These are phyloP conservation scores for Chalciporus chontae DNA, from an alignment of 768 basidiomycete species.

Conservation along the genomic window DNA sequence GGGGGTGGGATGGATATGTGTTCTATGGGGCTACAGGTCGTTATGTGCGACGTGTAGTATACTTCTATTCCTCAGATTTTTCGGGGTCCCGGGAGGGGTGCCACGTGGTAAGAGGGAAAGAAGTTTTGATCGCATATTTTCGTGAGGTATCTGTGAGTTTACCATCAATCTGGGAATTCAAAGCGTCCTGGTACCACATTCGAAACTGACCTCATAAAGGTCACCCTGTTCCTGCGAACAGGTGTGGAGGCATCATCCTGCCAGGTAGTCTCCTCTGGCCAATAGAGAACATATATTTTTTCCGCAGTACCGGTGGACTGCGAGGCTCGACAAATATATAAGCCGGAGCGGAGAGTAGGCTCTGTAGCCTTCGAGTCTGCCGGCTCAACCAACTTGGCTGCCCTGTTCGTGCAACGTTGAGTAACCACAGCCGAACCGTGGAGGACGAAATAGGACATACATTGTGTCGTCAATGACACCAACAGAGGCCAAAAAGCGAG, in stretches of 20 bases:
- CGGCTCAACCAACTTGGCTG: constrained; percentile 6
- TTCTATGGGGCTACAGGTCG: too few species aligned
- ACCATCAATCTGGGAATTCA: not conserved
- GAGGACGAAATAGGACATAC: constrained; percentile 32
- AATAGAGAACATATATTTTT: constrained; percentile 50
- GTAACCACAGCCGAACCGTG: not conserved
- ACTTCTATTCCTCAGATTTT: too few species aligned
- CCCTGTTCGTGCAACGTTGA: constrained; percentile 9
- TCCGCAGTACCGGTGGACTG: constrained; percentile 7
- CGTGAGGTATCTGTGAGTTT: constrained; percentile 46
- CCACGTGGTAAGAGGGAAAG: too few species aligned
- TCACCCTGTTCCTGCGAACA: constrained; percentile 48
- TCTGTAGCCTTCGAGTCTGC: constrained; percentile 1
- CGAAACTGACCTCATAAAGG: constrained; percentile 46
- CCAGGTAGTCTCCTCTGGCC: constrained; percentile 64
- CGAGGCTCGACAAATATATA: constrained; percentile 40
- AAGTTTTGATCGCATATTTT: too few species aligned
- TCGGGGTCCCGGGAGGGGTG: too few species aligned
- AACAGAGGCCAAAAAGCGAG: constrained; percentile 40
- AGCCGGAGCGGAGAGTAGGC: constrained; percentile 43
- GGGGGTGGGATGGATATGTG: too few species aligned
- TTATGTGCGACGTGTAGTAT: too few species aligned
- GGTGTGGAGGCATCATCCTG: constrained; percentile 45
- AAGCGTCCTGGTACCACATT: not conserved
- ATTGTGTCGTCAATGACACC: constrained; percentile 34